phyloP scores from a whole-genome alignment of 2,329 filamentous ascomycete species.

The Microthyrium microscopicum region DNA sequence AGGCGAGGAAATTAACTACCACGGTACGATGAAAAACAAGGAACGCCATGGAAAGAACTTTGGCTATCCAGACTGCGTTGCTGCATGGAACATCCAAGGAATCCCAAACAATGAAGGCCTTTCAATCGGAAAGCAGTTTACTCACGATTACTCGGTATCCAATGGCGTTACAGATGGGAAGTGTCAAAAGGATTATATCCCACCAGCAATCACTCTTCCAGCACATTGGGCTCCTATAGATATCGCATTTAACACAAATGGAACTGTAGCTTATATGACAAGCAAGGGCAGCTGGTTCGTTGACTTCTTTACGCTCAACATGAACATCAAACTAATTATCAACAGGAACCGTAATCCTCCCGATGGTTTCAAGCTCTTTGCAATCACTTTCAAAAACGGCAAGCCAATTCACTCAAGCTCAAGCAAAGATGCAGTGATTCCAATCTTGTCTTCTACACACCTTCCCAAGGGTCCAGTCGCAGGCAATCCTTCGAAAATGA shows the following conservation, averaged over 20 bases:
- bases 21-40: slow-evolving; percentile 42
- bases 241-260: slow-evolving; percentile 47
- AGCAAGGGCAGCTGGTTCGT: slow-evolving; percentile 60
- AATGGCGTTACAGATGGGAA: slow-evolving; percentile 29
- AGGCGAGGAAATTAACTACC: slow-evolving; percentile 58
- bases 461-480: no score
- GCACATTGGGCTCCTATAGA: slow-evolving; percentile 54
- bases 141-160: slow-evolving; percentile 18
- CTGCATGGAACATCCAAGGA: slow-evolving; percentile 41
- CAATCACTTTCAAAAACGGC: slow-evolving; percentile 29
- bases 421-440: slow-evolving; percentile 32
- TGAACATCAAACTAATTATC: neutral
- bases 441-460: no score
- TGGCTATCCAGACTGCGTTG: slow-evolving; percentile 55
- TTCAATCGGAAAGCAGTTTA: slow-evolving; percentile 32
- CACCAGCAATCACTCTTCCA: slow-evolving; percentile 39
- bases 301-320: no score
- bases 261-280: slow-evolving; percentile 43
- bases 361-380: slow-evolving; percentile 33
- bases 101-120: slow-evolving; percentile 31
- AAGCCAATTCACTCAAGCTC: slow-evolving; percentile 26
- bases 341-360: slow-evolving; percentile 30
- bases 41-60: slow-evolving; percentile 38
- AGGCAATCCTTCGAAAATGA: slow-evolving; percentile 27
- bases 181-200: slow-evolving; percentile 24